Evolutionary conservation across 192 early-diverging fungal genomes (phyloP), one percentile per base, ranked within the genome.

Genomic region (Entomortierella beljakovae): DNA sequence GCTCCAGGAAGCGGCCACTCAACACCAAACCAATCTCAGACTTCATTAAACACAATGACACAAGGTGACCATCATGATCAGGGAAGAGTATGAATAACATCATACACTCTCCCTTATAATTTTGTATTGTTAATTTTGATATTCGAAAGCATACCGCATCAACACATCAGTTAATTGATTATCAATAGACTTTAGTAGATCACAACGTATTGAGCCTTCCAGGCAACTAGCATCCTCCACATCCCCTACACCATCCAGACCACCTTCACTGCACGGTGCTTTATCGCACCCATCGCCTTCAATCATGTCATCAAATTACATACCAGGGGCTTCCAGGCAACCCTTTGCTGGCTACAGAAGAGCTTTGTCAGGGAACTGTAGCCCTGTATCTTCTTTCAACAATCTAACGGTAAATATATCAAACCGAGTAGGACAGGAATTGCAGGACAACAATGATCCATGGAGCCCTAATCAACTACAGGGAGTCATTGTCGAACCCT

Each of bases 401-500:
- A 2, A 26, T 15, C 18, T 61, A 37, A 33, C 37, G 2, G 51
- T 60, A 22, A 29, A 70, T 23, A 68, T 43, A 6, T 16, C 34
- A 6, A 57, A 33, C n/a, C 16, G 35, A 23, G 33, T 48, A 26
- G 10, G 46, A 18, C 59, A 37, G 34, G 35, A 54, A n/a, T 72
- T 61, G 1, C 52, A 54, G 16, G 57, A 54, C 46, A 43, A 38
- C 22, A 8, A 50, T 26, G 23, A 35, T 23, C 59, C 55, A 16
- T 1, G n/a, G 18, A 69, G 66, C 29, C 74, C 74, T 0, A 55
- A 67, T 20, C 74, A 79, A 29, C 56, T 79, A 8, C 48, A 64
- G 9, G 61, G 74, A 0, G 50, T 79, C 49, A 60, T 79, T 2
- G 31, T 79, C 13, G 74, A 79, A n/a, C 69, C 74, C 15, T 32